Conservation (phyloP, 2,329 filamentous ascomycete species). For the Cercospora citrullina region DNA sequence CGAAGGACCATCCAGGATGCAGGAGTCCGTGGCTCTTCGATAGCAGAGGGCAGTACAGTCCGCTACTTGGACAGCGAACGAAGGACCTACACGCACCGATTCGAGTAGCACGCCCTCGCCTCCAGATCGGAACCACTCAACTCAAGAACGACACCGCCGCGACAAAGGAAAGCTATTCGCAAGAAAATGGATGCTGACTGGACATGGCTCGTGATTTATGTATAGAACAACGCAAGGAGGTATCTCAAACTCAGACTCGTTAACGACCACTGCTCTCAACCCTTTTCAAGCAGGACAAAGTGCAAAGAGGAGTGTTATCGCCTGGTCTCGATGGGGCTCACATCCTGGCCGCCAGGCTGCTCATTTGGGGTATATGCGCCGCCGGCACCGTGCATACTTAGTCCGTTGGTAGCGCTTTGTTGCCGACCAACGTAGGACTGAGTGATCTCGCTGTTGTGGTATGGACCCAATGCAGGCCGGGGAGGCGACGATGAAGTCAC, state of each 20-base stretch:
- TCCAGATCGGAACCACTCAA: background rate
- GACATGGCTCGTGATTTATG: background rate
- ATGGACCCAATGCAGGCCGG: slow-evolving; percentile 33
- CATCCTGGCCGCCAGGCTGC: slow-evolving; percentile 19
- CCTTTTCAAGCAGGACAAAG: background rate
- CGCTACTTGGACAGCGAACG: background rate
- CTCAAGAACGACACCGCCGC: background rate
- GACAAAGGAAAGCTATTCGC: background rate
- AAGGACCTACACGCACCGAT: background rate
- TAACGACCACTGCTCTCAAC: background rate
- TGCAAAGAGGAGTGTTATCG: background rate
- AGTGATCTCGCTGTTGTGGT: slow-evolving; percentile 38
- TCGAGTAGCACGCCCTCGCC: background rate
- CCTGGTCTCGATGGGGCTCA: slow-evolving; percentile 27
- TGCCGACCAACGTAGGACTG: slow-evolving; percentile 48
- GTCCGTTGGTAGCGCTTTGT: slow-evolving; percentile 44
- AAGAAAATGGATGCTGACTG: background rate
- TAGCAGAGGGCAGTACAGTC: background rate
- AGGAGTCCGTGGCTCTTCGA: background rate
- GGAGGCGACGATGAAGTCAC: slow-evolving; percentile 20
- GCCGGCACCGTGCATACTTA: slow-evolving; percentile 49
- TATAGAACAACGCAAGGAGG: slow-evolving; percentile 11
- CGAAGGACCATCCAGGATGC: background rate
- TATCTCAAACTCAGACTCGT: slow-evolving; percentile 10
- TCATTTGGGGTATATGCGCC: slow-evolving; percentile 14